Conservation (phyloP, 2,329 filamentous ascomycete genomes). For the Elsinoe perseae region DNA sequence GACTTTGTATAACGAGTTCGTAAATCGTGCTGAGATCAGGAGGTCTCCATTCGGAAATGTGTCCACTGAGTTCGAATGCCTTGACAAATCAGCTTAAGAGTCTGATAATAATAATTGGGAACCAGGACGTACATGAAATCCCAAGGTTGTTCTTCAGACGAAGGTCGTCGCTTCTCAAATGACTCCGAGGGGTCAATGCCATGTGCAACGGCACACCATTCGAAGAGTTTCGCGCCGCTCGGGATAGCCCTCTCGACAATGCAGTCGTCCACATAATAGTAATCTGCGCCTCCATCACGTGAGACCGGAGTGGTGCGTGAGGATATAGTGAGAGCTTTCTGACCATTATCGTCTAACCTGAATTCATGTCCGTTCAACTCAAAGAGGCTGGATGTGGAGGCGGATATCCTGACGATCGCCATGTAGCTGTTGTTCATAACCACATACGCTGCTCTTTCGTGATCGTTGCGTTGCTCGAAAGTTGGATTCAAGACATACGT, state of each 20-base stretch:
- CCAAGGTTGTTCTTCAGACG: background rate
- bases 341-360: slow-evolving; percentile 29
- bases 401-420: background rate
- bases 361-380: slow-evolving; percentile 35
- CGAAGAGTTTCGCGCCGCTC: slow-evolving; percentile 28
- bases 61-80: slow-evolving; percentile 35
- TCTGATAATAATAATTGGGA: slow-evolving; percentile 21
- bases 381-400: slow-evolving; percentile 17
- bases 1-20: slow-evolving; percentile 33
- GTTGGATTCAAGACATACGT: slow-evolving; percentile 12
- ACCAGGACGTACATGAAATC: background rate
- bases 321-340: slow-evolving; percentile 25
- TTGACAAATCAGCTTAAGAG: too few species aligned
- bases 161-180: slow-evolving; percentile 28
- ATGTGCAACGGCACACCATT: slow-evolving; percentile 28
- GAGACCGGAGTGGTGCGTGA: slow-evolving; percentile 16
- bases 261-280: slow-evolving; percentile 27
- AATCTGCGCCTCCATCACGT: slow-evolving; percentile 25
- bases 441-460: slow-evolving; percentile 14
- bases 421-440: slow-evolving; percentile 17
- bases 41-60: slow-evolving; percentile 34
- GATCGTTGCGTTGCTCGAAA: slow-evolving; percentile 1
- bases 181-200: slow-evolving; percentile 31
- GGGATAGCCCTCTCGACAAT: slow-evolving; percentile 31
- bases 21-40: slow-evolving; percentile 33